phyloP scores from a whole-genome alignment of 768 basidiomycete species.

The Gautieria morchelliformis region DNA sequence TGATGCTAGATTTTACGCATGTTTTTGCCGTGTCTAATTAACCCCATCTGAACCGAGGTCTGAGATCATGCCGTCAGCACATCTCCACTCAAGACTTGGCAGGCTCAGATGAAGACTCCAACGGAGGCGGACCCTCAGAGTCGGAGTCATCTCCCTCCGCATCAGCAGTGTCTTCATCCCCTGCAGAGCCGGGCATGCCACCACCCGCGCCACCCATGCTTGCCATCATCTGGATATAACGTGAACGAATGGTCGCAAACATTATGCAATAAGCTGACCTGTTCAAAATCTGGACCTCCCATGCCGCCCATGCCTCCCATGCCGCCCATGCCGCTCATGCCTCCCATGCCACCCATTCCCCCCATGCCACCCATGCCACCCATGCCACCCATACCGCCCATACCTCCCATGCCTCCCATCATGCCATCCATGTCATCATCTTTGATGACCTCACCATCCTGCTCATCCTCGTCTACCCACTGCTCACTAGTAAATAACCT shows the following conservation, averaged over 20 bases:
- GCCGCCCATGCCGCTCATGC: slow-evolving; percentile 23
- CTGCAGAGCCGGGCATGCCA: slow-evolving; percentile 12
- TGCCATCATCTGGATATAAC: slow-evolving; percentile 31
- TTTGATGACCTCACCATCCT: slow-evolving; percentile 48
- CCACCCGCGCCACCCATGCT: slow-evolving; percentile 21
- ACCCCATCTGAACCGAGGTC: no score
- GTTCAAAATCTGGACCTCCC: slow-evolving; percentile 54
- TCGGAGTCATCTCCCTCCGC: slow-evolving; percentile 34
- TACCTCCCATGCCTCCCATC: slow-evolving; percentile 46
- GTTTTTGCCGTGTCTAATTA: no score
- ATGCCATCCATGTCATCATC: slow-evolving; percentile 36
- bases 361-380: slow-evolving; percentile 37
- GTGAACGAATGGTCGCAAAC: slow-evolving; percentile 7
- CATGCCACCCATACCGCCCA: slow-evolving; percentile 42
- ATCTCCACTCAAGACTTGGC: no score
- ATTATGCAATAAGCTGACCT: slow-evolving; percentile 29
- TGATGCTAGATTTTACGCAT: no score
- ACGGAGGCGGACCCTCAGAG: slow-evolving; percentile 70
- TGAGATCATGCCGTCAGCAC: no score
- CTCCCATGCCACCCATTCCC: slow-evolving; percentile 39
- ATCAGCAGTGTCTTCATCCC: slow-evolving; percentile 14
- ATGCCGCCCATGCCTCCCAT: slow-evolving; percentile 38
- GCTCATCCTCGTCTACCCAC: slow-evolving; percentile 98
- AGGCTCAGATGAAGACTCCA: slow-evolving; percentile 31
- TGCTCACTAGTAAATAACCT: slow-evolving; percentile 6